phyloP scores from a whole-genome alignment of 2,329 filamentous ascomycete genomes.

The Mycosphaerella arachidis region DNA sequence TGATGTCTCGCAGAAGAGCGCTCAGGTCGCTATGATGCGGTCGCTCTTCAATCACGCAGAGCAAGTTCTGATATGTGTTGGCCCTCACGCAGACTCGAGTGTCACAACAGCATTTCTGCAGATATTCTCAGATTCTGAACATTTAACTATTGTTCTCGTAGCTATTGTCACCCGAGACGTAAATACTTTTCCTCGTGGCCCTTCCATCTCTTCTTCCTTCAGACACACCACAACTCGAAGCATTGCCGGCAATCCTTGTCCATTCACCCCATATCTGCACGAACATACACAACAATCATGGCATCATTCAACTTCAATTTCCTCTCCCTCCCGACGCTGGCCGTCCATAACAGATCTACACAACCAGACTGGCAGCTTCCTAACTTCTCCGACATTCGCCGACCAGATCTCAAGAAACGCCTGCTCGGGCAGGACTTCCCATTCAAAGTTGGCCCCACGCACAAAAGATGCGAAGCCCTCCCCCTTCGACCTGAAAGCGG shows the following conservation, averaged over 20 bases:
- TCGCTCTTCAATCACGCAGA: not conserved
- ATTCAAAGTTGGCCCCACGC: not conserved
- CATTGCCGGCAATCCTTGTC: not conserved
- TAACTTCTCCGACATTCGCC: not conserved
- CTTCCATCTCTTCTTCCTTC: not conserved
- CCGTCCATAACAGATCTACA: not conserved
- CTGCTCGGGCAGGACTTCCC: not conserved
- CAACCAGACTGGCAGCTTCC: not conserved
- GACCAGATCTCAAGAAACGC: not conserved
- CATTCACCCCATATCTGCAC: not conserved
- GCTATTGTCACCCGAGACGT: not conserved
- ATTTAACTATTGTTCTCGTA: not conserved
- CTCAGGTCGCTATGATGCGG: slow-evolving; percentile 8
- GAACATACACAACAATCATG: not conserved
- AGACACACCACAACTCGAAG: not conserved
- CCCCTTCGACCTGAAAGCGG: not conserved
- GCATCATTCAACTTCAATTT: not conserved
- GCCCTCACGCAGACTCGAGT: not conserved
- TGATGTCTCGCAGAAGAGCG: slow-evolving; percentile 5
- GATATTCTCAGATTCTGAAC: no score
- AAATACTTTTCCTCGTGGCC: not conserved
- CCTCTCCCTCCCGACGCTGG: not conserved
- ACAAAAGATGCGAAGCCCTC: not conserved
- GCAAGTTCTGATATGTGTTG: not conserved
- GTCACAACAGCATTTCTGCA: no score